Evolutionary conservation across 106 monocot genomes (phyloP).

Genomic region (Triglochin maritima): DNA sequence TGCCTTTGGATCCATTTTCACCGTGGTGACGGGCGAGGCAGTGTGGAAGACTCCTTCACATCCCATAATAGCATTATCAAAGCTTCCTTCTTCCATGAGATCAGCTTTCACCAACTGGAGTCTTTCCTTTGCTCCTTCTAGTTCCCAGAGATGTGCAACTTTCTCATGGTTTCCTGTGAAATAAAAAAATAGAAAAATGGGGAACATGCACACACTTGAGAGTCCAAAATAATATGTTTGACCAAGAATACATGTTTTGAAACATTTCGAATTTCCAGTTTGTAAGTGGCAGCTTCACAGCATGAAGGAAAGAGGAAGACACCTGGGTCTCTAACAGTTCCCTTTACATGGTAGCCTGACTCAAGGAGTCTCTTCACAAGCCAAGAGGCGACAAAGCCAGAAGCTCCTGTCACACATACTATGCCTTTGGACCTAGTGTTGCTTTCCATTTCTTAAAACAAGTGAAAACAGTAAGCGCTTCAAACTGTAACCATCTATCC

Average conservation of each 20-base stretch:
- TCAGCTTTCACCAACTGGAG: slow-evolving; percentile 61
- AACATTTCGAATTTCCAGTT: no score
- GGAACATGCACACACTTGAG: no score
- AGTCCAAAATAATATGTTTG: no score
- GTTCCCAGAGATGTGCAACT: slow-evolving; percentile 52
- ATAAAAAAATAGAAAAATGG: neutral
- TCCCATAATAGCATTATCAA: slow-evolving; percentile 60
- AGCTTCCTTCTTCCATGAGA: slow-evolving; percentile 76
- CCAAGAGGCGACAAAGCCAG: slow-evolving; percentile 42
- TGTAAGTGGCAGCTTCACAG: neutral
- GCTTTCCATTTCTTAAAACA: neutral
- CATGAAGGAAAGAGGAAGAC: neutral
- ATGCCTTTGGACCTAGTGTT: neutral
- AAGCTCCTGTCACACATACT: slow-evolving; percentile 48
- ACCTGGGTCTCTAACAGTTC: slow-evolving; percentile 54
- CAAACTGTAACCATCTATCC: neutral
- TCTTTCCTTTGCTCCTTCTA: slow-evolving; percentile 70
- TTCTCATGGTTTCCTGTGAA: slow-evolving; percentile 40
- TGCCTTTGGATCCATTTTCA: slow-evolving; percentile 53
- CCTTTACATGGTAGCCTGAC: slow-evolving; percentile 22
- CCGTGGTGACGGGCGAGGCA: slow-evolving; percentile 52
- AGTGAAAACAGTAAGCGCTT: neutral
- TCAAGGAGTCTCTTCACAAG: slow-evolving; percentile 39
- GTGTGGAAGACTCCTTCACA: slow-evolving; percentile 85
- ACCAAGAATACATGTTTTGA: no score